phyloP scores from a whole-genome alignment of 1,284 basidiomycete species.

The Leccinum pseudoinsigne region DNA sequence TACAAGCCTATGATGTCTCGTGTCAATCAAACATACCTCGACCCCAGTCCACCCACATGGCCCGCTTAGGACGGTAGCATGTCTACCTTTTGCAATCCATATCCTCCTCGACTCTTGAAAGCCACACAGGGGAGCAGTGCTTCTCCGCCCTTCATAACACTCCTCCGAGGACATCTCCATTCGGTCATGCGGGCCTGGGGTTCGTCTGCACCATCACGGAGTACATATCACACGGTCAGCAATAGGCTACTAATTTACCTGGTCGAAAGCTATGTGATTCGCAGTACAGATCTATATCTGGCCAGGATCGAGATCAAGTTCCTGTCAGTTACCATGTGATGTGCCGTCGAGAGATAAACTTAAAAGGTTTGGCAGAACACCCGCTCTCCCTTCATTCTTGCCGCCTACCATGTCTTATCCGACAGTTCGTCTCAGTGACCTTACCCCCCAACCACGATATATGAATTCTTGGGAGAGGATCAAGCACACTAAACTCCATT shows the following conservation, averaged over 20 bases:
- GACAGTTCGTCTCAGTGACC: constrained; percentile 41
- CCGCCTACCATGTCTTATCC: constrained; percentile 21
- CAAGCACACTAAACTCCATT: constrained; percentile 50
- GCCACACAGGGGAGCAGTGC: not conserved
- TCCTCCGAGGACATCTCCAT: constrained; percentile 8
- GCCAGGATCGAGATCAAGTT: not conserved
- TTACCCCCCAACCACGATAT: constrained; percentile 40
- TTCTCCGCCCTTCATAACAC: not conserved
- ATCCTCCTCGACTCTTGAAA: not conserved
- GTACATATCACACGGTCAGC: not conserved
- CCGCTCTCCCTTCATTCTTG: not conserved
- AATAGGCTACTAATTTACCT: constrained; percentile 5
- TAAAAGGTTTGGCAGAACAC: constrained; percentile 16
- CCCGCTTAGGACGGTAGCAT: not conserved
- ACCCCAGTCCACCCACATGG: not conserved
- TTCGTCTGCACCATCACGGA: not conserved
- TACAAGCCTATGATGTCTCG: not conserved
- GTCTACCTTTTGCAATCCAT: constrained; percentile 2
- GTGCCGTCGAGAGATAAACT: not conserved
- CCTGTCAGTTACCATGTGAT: constrained; percentile 3
- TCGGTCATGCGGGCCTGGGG: not conserved
- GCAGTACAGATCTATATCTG: not conserved
- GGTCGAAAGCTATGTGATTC: constrained; percentile 5
- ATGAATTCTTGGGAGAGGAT: constrained; percentile 53
- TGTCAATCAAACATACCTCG: constrained; percentile 1